These are phyloP conservation scores for Volutella citrinella DNA, from an alignment of 2,329 filamentous ascomycete genomes.

Conservation along the genomic window DNA sequence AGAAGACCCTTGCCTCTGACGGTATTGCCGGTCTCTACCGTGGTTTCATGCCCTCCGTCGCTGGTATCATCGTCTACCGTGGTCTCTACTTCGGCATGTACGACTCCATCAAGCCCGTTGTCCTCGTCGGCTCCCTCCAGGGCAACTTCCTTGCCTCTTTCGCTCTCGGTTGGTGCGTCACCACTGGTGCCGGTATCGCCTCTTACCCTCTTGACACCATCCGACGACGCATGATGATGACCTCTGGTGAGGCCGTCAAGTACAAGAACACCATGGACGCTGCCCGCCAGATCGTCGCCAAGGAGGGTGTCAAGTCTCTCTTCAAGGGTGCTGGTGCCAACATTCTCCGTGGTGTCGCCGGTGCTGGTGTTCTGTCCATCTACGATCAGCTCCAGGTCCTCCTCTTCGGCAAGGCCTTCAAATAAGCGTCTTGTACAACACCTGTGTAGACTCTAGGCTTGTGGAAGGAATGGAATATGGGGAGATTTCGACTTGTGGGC, in stretches of 20 bases:
- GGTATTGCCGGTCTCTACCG: slow-evolving; percentile 99
- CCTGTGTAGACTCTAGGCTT: slow-evolving; percentile 40
- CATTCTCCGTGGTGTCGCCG: slow-evolving; percentile 99
- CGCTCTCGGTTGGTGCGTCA: slow-evolving; percentile 97
- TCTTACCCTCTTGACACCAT: slow-evolving; percentile 99
- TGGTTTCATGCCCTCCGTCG: slow-evolving; percentile 99
- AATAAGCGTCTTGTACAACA: slow-evolving; percentile 47
- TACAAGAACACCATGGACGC: slow-evolving; percentile 97
- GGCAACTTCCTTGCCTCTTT: slow-evolving; percentile 99
- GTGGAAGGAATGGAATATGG: slow-evolving; percentile 28
- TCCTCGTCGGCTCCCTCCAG: slow-evolving; percentile 86
- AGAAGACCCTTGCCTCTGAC: slow-evolving; percentile 98
- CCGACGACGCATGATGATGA: slow-evolving; percentile 99
- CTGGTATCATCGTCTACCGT: slow-evolving; percentile 99
- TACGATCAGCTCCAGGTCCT: slow-evolving; percentile 99
- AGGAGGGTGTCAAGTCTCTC: slow-evolving; percentile 97
- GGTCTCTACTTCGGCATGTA: slow-evolving; percentile 99
- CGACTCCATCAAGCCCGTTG: slow-evolving; percentile 99
- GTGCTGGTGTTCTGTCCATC: slow-evolving; percentile 99
- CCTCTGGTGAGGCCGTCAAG: slow-evolving; percentile 95
- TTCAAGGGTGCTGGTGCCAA: slow-evolving; percentile 99
- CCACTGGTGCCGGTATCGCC: slow-evolving; percentile 99
- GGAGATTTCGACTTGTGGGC: slow-evolving; percentile 31
- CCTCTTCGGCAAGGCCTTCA: slow-evolving; percentile 99
- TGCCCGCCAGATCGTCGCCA: slow-evolving; percentile 92